Evolutionary conservation across 352 stramenopile genomes (phyloP), one percentile per base, ranked within the genome.

Genomic region (Globisporangium splendens): DNA sequence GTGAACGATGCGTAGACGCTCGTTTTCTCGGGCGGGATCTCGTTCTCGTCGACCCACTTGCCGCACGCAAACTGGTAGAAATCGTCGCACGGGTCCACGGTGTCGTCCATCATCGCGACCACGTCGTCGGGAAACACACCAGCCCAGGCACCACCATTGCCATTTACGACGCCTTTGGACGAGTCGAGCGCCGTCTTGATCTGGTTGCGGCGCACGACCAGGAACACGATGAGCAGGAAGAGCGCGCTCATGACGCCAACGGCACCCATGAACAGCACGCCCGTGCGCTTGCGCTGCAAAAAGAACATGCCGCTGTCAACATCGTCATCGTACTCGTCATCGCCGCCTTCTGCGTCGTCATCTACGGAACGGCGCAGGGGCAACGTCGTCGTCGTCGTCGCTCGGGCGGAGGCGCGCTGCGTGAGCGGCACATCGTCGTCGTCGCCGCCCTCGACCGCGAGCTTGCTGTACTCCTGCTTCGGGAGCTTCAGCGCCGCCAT

Each of bases 181-280:
- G 28, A 4, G 22, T 59, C 44, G 12, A 64, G 47, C 24, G 78
- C 61, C 0, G 61, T 73, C 8, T 66, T 65, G 38, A 82, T 42
- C 49, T 68, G 71, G 42, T 66, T 63, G 20, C 65, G 44, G 28
- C 65, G 67, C 24, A 82, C 72, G 52, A 78, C 69, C 28, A 82
- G 44, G 57, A 71, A 67, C 39, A 80, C 75, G 33, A 82, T 62
- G 20, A 80, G 41, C 11, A 85, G 60, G 46, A 82, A 80, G 39
- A 80, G 58, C 42, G 38, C 63, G 11, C 46, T 61, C 2, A 82
- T 62, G 15, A 70, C 59, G 12, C 50, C 65, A 4, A 79, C 46
- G 3, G 70, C 66, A 14, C 63, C 72, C 14, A 68, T 47, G 41
- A 68, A 64, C 20, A 72, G 55, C 49, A 55, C 28, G 24, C 65